phyloP scores from a whole-genome alignment of 352 stramenopile species.

The Phytophthora europaea region DNA sequence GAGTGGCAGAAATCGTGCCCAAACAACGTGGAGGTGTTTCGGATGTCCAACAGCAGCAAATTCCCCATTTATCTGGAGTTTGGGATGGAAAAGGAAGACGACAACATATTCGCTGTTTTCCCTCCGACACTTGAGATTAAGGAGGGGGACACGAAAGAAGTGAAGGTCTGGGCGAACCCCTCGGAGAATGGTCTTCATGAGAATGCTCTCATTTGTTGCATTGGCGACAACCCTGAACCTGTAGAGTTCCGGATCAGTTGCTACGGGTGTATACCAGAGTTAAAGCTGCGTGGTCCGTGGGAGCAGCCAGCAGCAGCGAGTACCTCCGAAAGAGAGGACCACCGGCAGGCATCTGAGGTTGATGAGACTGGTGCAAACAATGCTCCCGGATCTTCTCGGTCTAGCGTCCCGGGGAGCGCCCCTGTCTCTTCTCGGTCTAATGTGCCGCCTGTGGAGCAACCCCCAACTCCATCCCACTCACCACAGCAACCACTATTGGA shows the following conservation, averaged over 20 bases:
- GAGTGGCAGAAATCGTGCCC: constrained; percentile 57
- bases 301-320: constrained; percentile 67
- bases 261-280: constrained; percentile 80
- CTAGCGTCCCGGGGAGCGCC: constrained; percentile 21
- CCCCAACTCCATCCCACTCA: neutral
- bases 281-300: constrained; percentile 90
- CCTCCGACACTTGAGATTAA: constrained; percentile 79
- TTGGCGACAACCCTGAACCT: constrained; percentile 93
- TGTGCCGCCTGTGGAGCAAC: constrained; percentile 9
- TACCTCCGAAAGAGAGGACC: constrained; percentile 54
- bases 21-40: constrained; percentile 92
- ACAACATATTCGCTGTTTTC: constrained; percentile 75
- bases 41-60: constrained; percentile 91
- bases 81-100: constrained; percentile 40
- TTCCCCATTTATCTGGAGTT: constrained; percentile 82
- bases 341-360: constrained; percentile 1
- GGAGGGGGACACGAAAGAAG: constrained; percentile 92
- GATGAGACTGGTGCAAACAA: constrained; percentile 21
- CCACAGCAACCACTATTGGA: constrained; percentile 65
- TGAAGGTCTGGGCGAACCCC: constrained; percentile 94
- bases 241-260: constrained; percentile 90
- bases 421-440: constrained; percentile 34
- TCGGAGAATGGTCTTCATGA: constrained; percentile 62
- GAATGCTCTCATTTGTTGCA: constrained; percentile 89
- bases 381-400: constrained; percentile 30